Evolutionary conservation across 805 yeast species (phyloP).

Genomic region (Sugiyamaella chiloensis): DNA sequence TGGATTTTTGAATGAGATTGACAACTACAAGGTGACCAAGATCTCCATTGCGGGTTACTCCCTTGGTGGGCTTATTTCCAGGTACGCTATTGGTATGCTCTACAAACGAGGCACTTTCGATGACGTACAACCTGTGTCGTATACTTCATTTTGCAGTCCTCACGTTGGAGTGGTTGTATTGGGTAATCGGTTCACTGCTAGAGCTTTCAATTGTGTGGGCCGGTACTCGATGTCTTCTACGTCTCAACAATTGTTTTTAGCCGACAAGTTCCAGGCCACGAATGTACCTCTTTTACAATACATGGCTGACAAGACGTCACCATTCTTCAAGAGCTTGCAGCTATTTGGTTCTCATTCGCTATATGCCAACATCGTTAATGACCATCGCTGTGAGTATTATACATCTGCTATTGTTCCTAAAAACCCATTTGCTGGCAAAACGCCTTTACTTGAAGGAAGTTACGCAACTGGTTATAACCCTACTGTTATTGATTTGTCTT

Average conservation of each 20-base stretch:
- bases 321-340: constrained; percentile 55
- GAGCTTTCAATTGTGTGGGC: constrained; percentile 58
- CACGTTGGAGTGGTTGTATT: constrained; percentile 64
- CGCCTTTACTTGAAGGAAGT: constrained; percentile 14
- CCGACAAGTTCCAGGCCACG: constrained; percentile 21
- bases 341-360: constrained; percentile 52
- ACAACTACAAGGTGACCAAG: constrained; percentile 44
- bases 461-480: constrained; percentile 56
- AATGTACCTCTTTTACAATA: constrained; percentile 54
- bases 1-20: constrained; percentile 19
- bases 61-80: constrained; percentile 78
- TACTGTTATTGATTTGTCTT: constrained; percentile 20
- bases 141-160: constrained; percentile 65
- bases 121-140: constrained; percentile 52
- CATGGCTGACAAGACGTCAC: constrained; percentile 62
- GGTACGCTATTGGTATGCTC: constrained; percentile 76
- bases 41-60: constrained; percentile 85
- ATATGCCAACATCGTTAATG: constrained; percentile 77
- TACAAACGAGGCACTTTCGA: constrained; percentile 52
- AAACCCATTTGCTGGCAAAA: constrained; percentile 21
- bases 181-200: constrained; percentile 48
- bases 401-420: constrained; percentile 62
- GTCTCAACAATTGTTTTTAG: constrained; percentile 69
- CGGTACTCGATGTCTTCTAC: constrained; percentile 66
- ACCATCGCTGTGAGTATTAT: constrained; percentile 79